Base-by-base conservation (phyloP, 805 yeast genomes). In the Zygosaccharomyces rouxii region DNA sequence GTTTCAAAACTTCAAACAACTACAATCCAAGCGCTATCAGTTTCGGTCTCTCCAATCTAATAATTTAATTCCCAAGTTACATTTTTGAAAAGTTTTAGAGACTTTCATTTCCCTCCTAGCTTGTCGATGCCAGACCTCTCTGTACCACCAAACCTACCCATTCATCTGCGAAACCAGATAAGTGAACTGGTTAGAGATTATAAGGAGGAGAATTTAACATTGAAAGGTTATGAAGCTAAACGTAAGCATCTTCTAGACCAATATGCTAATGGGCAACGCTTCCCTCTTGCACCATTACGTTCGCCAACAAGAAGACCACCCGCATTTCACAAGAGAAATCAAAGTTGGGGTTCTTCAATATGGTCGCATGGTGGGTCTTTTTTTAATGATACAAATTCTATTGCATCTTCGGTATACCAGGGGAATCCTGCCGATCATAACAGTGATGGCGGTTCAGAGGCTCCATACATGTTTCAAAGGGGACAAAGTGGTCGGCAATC, bases 121-220 rank as follows among this genome's bases (percentile, higher is more conserved):
- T 21, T 7, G 18, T 26, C 31, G 29, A 51, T 45, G 51, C 47
- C 51, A 11, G 81, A 78, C 50, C 71, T 77, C 41, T 67, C 79
- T 4, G 69, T 78, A 22, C 81, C 83, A 4, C 62, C 69, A 22
- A 66, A 69, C 30, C 56, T 72, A 35, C 71, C 78, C 1, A 60
- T 63, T 1, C 62, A 55, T 4, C 46, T 70, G 1, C 74, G 68
- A 44, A 61, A 62, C 29, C 66, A 67, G 52, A 64, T 81, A 18
- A 59, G 63, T 25, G 73, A 70, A 33, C 68, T 81, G 25, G 70
- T 72, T 11, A 58, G 67, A 7, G 87, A 82, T 52, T 80, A 71
- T 52, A 72, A 73, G 54, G 89, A 85, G 30, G 92, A 89, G 1
- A 83, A 82, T 49, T 69, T 86, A 48, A 85, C 94, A 0, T 83